Percentiles rank a stretch among this genome's conserved stretches.
phyloP scores from a whole-genome alignment of 306 rosid species.

The Vigna unguiculata region DNA sequence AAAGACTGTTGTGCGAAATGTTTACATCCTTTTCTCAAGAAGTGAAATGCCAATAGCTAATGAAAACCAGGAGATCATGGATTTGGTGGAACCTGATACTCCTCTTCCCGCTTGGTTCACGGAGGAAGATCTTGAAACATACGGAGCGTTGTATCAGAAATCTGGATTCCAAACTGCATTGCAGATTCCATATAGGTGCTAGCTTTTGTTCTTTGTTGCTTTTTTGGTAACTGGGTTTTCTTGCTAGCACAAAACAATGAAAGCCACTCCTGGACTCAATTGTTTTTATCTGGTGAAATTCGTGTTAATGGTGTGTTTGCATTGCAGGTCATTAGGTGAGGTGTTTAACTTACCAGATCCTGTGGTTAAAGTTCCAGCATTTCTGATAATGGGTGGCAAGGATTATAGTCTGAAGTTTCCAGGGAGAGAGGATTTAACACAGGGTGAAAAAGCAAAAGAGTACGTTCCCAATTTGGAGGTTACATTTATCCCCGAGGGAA shows the following conservation, averaged over 20 bases:
- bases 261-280: background rate
- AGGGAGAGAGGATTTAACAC: constrained; percentile 62
- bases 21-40: constrained; percentile 79
- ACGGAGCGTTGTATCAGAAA: constrained; percentile 74
- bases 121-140: constrained; percentile 72
- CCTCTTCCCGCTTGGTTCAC: constrained; percentile 88
- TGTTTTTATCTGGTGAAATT: background rate
- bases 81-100: constrained; percentile 71
- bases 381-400: constrained; percentile 69
- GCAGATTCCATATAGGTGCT: constrained; percentile 81
- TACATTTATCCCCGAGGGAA: constrained; percentile 71
- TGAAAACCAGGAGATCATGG: constrained; percentile 87
- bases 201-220: background rate
- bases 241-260: background rate
- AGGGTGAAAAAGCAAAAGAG: constrained; percentile 63
- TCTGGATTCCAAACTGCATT: constrained; percentile 79
- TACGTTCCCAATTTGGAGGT: constrained; percentile 67
- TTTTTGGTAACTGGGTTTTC: background rate
- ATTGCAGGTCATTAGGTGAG: constrained; percentile 62
- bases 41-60: constrained; percentile 76
- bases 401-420: constrained; percentile 71
- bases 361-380: constrained; percentile 61
- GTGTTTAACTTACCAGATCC: constrained; percentile 53
- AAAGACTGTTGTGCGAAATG: constrained; percentile 67
- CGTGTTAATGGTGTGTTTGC: constrained; percentile 15